Base-by-base conservation (phyloP, 331 rosid genomes). In the Prunus yedoensis region DNA sequence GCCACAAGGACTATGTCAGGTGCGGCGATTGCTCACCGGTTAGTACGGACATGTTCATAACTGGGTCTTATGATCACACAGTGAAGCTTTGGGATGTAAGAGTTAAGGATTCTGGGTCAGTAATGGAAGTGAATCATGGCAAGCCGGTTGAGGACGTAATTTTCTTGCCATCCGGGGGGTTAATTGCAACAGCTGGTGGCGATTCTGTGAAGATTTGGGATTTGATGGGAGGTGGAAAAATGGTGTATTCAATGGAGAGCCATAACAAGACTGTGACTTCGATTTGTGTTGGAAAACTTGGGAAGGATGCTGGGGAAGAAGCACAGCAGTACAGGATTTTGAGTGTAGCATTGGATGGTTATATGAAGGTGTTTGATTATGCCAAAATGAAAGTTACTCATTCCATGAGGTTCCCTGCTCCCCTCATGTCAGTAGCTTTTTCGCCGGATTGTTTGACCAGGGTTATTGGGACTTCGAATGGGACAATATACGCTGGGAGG, bases 211-310 rank as follows among this genome's bases (percentile, higher is more conserved):
- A 92, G 89, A 68, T 95, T 14, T 95, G 99, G 99, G 99, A 95
- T 63, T 8, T 95, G 74, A 76, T 92, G 21, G 94, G 93, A 0
- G 99, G 99, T 17, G 97, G 99, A 86, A 92, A 73, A 63, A 71
- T 95, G 77, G 53, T 90, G 47, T 82, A 56, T 60, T 88, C 97
- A 0, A 90, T 95, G 97, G 97, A 92, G 83, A 89, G 96, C 73
- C 99, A 95, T 58, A 95, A 89, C 74, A 95, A 90, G 88, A 95
- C 97, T 0, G 97, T 95, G 3, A 92, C 97, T 1, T 89, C 96
- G 1, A 52, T 95, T 16, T 90, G 97, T 60, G 78, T 92, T 14
- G 97, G 89, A 13, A 79, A 53, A 63, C 75, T 84, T 18, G 88
- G 90, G 73, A 84, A 78, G 64, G 87, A 77, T 14, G 51, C 38